Evolutionary conservation across 768 basidiomycete species (phyloP).

Genomic region (Auriscalpium vulgare): DNA sequence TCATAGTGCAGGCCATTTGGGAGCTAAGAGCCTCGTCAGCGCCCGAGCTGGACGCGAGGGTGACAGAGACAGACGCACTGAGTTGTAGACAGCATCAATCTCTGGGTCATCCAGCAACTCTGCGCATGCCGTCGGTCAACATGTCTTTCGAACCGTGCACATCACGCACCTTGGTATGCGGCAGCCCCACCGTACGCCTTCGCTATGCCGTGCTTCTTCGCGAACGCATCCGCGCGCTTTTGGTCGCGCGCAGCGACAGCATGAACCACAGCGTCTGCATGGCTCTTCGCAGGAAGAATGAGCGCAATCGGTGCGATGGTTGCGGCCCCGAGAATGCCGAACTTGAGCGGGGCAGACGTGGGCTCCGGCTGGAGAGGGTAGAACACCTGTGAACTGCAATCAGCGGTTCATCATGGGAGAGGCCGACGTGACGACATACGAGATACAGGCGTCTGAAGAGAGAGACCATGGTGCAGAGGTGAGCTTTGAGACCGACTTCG

Average conservation of each 20-base stretch:
- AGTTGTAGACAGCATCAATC: constrained; percentile 50
- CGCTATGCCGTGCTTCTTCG: constrained; percentile 44
- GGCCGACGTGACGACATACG: no score
- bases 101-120: constrained; percentile 44
- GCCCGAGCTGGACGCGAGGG: background rate
- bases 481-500: no score
- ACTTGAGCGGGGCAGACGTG: constrained; percentile 20
- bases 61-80: constrained; percentile 25
- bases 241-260: constrained; percentile 53
- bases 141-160: no score
- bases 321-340: constrained; percentile 47
- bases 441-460: no score
- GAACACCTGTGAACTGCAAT: background rate
- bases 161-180: constrained; percentile 42
- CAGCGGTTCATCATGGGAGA: no score
- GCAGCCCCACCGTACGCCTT: constrained; percentile 39
- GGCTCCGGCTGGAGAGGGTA: background rate
- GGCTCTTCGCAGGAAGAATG: constrained; percentile 42
- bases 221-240: constrained; percentile 37
- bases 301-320: constrained; percentile 44
- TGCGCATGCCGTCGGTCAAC: constrained; percentile 9
- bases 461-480: no score
- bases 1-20: constrained; percentile 58
- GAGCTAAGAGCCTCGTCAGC: constrained; percentile 24
- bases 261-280: constrained; percentile 46